Evolutionary conservation across 2,329 filamentous ascomycete species (phyloP).

Genomic region (Tricladium varicosporioides): DNA sequence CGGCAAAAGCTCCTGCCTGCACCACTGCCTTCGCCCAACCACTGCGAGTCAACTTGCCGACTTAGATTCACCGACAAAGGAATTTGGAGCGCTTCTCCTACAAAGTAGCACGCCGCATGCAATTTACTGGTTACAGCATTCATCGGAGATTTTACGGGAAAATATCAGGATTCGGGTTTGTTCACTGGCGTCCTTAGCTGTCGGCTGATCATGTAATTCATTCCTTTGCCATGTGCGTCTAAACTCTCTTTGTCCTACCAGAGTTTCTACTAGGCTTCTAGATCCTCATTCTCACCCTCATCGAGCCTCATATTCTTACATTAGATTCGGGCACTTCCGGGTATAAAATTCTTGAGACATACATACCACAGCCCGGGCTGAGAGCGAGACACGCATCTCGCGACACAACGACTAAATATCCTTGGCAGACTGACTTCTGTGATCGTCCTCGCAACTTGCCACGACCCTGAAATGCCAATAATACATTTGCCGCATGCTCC

Average conservation of each 20-base stretch:
- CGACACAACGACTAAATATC: background rate
- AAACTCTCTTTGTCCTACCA: too few relatives aligned
- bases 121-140: background rate
- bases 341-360: background rate
- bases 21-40: too few relatives aligned
- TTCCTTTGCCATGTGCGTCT: too few relatives aligned
- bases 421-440: background rate
- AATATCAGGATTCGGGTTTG: background rate
- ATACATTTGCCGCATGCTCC: background rate
- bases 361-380: background rate
- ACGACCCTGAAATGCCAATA: background rate
- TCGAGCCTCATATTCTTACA: background rate
- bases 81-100: background rate
- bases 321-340: background rate
- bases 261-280: background rate
- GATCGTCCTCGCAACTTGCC: background rate
- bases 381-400: background rate
- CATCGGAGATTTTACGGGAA: background rate
- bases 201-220: background rate
- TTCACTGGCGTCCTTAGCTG: background rate
- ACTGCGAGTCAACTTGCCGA: too few relatives aligned
- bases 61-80: background rate
- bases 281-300: background rate
- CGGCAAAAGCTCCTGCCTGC: too few relatives aligned
- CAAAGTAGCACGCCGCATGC: background rate